A percentile compares a stretch with the other conserved stretches of the same genome.
These are phyloP conservation scores for Lepidopterella palustris DNA, from an alignment of 495 filamentous ascomycete species.

Conservation along the genomic window DNA sequence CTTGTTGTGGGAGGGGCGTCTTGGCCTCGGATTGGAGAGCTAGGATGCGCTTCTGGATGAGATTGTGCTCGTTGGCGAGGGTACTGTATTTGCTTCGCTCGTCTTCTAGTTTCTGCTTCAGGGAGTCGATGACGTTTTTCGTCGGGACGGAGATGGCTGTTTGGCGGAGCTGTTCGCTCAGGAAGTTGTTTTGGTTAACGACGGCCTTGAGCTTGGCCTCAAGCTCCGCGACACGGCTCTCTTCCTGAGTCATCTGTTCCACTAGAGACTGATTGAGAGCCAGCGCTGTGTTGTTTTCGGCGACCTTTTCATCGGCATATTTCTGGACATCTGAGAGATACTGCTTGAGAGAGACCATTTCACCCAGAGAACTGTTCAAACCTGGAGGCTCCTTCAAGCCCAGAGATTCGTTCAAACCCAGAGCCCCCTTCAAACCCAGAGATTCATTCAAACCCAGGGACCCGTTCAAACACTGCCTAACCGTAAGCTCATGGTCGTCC, in stretches of 20 bases:
- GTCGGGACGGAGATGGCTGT: background rate
- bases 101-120: background rate
- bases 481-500: too few relatives aligned
- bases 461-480: too few relatives aligned
- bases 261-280: too few relatives aligned
- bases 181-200: background rate
- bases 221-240: background rate
- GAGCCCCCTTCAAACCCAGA: too few relatives aligned
- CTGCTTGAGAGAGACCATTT: too few relatives aligned
- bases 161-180: background rate
- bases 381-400: too few relatives aligned
- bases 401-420: too few relatives aligned
- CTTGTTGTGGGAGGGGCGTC: background rate
- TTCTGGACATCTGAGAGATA: too few relatives aligned
- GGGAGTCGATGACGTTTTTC: background rate
- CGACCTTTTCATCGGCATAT: background rate
- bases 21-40: slow-evolving; percentile 2
- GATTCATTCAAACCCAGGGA: too few relatives aligned
- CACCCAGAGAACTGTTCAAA: too few relatives aligned
- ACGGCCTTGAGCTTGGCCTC: background rate
- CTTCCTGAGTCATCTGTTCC: background rate
- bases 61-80: background rate
- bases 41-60: background rate
- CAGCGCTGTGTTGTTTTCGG: background rate
- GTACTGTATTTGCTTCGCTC: background rate